A percentile compares a stretch with the other conserved stretches of the same genome.
phyloP scores from a whole-genome alignment of 2,329 filamentous ascomycete genomes.

The Trichoderma sp. region DNA sequence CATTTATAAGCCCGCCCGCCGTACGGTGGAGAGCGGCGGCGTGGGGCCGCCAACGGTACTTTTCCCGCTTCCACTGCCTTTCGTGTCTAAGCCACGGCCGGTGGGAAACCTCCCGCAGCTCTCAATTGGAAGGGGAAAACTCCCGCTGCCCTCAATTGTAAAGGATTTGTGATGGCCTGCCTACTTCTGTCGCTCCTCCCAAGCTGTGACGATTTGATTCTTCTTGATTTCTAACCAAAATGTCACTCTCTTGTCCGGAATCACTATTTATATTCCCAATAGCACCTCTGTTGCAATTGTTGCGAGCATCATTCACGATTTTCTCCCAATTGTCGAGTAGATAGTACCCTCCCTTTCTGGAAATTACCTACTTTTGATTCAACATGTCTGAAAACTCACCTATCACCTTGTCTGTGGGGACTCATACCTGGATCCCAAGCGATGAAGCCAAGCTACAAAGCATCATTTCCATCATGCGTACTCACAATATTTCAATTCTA shows the following conservation, averaged over 20 bases:
- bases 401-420: not conserved
- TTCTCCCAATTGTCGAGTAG: not conserved
- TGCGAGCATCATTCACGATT: not conserved
- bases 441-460: not conserved
- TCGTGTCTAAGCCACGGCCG: not conserved
- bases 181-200: not conserved
- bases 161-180: not conserved
- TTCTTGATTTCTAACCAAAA: not conserved
- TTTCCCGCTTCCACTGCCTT: not conserved
- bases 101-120: not conserved
- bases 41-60: not conserved
- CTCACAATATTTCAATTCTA: not conserved
- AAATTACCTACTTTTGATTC: not conserved
- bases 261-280: not conserved
- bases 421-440: constrained; percentile 4
- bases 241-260: not conserved
- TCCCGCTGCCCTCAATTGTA: not conserved
- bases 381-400: not conserved
- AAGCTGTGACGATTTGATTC: not conserved
- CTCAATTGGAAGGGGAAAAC: not conserved
- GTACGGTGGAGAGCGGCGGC: not conserved
- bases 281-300: not conserved
- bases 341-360: no score
- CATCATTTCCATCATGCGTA: constrained; percentile 12
- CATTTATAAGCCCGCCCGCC: not conserved